Evolutionary conservation across 176 grass and related monocot species (phyloP).

Genomic region (Carex pumila): DNA sequence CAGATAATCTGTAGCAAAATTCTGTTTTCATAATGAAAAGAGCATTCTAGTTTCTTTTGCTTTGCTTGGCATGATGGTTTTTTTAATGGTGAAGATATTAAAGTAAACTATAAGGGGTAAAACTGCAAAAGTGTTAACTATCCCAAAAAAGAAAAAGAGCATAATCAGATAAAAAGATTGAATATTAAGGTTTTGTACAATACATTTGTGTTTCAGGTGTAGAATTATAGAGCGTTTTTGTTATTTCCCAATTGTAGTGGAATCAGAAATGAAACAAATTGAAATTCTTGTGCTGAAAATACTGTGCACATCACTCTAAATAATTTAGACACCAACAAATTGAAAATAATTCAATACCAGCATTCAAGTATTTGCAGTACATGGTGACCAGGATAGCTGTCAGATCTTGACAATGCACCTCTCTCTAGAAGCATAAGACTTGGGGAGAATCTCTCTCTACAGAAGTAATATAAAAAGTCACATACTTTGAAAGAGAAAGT

Average conservation of each 20-base stretch:
- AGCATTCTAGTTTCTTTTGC: background rate
- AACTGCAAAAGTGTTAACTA: background rate
- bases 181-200: background rate
- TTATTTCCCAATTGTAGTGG: background rate
- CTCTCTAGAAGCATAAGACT: background rate
- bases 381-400: background rate
- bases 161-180: background rate
- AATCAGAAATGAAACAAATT: background rate
- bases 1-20: background rate
- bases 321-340: background rate
- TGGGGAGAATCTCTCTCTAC: background rate
- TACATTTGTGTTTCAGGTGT: background rate
- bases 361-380: background rate
- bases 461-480: background rate
- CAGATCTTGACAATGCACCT: background rate
- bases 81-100: background rate
- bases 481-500: background rate
- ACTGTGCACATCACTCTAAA: background rate
- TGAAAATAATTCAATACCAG: background rate
- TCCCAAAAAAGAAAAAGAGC: background rate
- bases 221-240: background rate
- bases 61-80: background rate
- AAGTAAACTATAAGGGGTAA: background rate
- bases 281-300: background rate
- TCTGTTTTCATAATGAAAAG: background rate